Percentiles rank a stretch among this genome's conserved stretches.
These are phyloP conservation scores for Phytophthora pluvialis DNA, from an alignment of 352 stramenopile genomes.

Conservation along the genomic window DNA sequence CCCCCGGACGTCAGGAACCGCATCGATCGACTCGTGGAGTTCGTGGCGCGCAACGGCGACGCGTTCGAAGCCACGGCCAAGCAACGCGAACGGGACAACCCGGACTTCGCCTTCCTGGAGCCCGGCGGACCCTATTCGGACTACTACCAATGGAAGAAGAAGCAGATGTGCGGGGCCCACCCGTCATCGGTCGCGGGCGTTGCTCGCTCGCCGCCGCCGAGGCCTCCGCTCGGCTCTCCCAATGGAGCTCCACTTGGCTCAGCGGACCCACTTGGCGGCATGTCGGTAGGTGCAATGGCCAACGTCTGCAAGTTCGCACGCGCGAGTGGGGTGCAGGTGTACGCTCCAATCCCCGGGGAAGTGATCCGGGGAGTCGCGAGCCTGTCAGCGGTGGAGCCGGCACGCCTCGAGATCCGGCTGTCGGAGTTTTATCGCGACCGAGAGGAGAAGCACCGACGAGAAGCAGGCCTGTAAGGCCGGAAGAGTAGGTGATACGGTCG, in stretches of 20 bases:
- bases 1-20: constrained; percentile 53
- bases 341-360: constrained; percentile 48
- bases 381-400: constrained; percentile 51
- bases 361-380: constrained; percentile 38
- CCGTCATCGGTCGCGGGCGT: background rate
- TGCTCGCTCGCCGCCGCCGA: constrained; percentile 1
- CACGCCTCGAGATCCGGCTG: constrained; percentile 59
- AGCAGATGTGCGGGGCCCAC: constrained; percentile 28
- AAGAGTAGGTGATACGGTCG: too few species aligned
- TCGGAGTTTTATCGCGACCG: constrained; percentile 58
- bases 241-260: background rate
- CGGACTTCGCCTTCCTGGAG: constrained; percentile 61
- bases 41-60: constrained; percentile 60
- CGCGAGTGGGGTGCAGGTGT: constrained; percentile 41
- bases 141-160: constrained; percentile 63
- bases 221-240: background rate
- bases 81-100: constrained; percentile 56
- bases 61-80: constrained; percentile 58
- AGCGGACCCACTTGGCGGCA: constrained; percentile 21
- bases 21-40: constrained; percentile 67
- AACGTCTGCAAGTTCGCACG: constrained; percentile 57
- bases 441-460: background rate
- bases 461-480: too few species aligned
- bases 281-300: constrained; percentile 59
- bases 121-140: constrained; percentile 50